Evolutionary conservation across 176 grass and related monocot genomes (phyloP).

Genomic region (Phoenix dactylifera): DNA sequence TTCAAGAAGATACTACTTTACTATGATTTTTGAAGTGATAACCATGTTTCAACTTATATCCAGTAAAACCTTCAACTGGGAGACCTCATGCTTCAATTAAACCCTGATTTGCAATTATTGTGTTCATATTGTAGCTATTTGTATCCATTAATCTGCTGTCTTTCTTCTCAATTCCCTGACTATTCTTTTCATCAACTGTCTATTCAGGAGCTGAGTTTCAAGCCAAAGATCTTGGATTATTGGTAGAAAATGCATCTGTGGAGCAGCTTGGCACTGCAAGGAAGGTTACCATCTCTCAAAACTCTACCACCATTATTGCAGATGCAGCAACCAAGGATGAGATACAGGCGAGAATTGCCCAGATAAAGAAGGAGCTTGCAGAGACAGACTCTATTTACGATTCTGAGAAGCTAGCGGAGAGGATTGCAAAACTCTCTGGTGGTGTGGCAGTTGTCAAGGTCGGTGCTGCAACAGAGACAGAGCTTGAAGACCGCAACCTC

Average conservation of each 20-base stretch:
- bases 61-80: no score
- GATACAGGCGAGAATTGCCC: constrained; percentile 9
- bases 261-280: constrained; percentile 6
- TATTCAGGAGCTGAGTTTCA: constrained; percentile 10
- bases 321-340: constrained; percentile 14
- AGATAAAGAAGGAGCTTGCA: constrained; percentile 18
- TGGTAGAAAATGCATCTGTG: constrained; percentile 6
- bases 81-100: no score
- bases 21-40: no score
- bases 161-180: background rate
- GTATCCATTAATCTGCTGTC: no score
- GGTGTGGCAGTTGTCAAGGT: constrained; percentile 7
- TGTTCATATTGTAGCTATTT: no score
- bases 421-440: constrained; percentile 10
- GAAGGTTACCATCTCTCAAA: constrained; percentile 12
- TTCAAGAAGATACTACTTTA: no score
- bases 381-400: constrained; percentile 19
- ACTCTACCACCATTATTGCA: background rate
- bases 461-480: constrained; percentile 3
- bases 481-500: constrained; percentile 11
- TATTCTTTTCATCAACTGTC: background rate
- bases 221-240: constrained; percentile 13
- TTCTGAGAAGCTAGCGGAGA: constrained; percentile 12
- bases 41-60: no score
- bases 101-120: no score